Base-by-base conservation (phyloP, 1,139 yeast species). In the Candida sp. region DNA sequence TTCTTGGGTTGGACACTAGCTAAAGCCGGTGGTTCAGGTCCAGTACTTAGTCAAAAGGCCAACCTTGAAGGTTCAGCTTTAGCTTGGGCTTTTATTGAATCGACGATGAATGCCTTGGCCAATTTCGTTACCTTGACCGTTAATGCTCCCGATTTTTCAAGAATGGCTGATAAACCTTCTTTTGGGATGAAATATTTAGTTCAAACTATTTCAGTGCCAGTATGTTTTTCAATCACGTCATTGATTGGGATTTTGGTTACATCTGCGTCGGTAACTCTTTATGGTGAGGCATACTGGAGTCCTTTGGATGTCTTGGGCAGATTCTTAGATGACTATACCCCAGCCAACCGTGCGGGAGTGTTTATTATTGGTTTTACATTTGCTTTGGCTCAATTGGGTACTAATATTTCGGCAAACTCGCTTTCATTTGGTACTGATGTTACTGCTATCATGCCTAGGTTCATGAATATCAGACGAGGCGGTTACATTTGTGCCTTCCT, bases 351-450 rank as follows among this genome's bases (percentile, higher is more conserved):
- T 57, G 95, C 91, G 21, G 97, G 96, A 51, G 95, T 85, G 1
- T 90, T 90, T 63, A 73, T 90, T 49, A 82, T 89, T 52, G 77
- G 90, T 4, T 68, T 81, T 38, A 88, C 88, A 1, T 87, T 89
- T 66, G 86, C 89, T 1, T 64, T 89, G 46, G 95, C 96, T 15
- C 96, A 89, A 65, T 70, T 88, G 50, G 97, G 97, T 61, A 86
- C 95, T n/a, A 90, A 90, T 60, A 86, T 90, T 50, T 81, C 95
- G 33, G 97, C 96, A 11, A 90, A 90, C 66, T 84, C 96, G 4
- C 71, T 90, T 43, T 83, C 95, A 4, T 93, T 95, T 43, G 97
- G 97, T 59, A 89, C 96, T 4, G 97, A 90, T 66, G 80, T 88
- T 68, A 80, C 96, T 11, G 95, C 97, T 2, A 61, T 90, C 51